Evolutionary conservation across 352 stramenopile genomes (phyloP).

Genomic region (Stramenopiles sp.): DNA sequence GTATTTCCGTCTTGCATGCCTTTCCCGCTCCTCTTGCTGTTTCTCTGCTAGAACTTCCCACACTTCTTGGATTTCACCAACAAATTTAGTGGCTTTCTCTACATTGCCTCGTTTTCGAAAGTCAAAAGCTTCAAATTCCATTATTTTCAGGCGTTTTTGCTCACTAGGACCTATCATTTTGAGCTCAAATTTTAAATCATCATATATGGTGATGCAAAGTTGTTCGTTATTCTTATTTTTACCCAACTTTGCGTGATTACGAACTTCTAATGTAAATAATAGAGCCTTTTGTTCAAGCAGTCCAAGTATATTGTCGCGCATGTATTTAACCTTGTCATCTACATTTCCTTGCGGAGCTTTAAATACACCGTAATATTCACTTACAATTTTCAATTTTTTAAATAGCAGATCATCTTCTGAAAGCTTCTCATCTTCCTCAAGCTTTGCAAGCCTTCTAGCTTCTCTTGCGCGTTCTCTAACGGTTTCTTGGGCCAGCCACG

Average conservation of each 20-base stretch:
- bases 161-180: not conserved
- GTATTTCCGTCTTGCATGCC: not conserved
- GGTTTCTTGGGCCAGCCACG: conserved; percentile 5
- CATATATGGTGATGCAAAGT: not conserved
- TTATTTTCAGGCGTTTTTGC: not conserved
- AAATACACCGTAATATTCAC: not conserved
- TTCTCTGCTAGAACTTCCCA: not conserved
- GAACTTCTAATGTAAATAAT: not conserved
- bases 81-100: not conserved
- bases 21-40: not conserved
- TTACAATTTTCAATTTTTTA: not conserved
- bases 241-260: not conserved
- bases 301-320: not conserved
- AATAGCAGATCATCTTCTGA: not conserved
- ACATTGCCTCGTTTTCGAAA: not conserved
- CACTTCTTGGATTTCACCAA: not conserved
- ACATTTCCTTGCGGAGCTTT: not conserved
- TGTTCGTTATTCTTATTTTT: not conserved
- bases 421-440: not conserved
- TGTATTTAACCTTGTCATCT: not conserved
- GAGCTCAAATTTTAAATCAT: not conserved
- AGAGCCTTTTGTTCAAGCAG: not conserved
- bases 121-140: not conserved
- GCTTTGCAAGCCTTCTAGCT: not conserved
- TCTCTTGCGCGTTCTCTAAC: not conserved